Evolutionary conservation across 1,139 yeast genomes (phyloP), one percentile per base, ranked within the genome.

Genomic region (Nematodospora anomalae): DNA sequence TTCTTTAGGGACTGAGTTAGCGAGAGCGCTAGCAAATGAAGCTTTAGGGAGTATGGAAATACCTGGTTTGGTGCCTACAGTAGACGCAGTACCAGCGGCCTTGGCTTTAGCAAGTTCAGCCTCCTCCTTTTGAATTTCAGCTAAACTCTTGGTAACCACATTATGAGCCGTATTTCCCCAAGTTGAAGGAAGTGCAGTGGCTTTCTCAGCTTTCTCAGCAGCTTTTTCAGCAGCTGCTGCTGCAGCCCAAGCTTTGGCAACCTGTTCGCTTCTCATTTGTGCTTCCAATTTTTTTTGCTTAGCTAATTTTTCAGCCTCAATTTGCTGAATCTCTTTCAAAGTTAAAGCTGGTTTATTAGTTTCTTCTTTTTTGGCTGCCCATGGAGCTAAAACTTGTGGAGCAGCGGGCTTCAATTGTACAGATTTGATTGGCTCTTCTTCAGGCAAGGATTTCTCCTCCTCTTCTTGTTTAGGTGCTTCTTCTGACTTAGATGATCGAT

Each of bases 241-340:
- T 21, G 38, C 55, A 47, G 47, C 44, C 26, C 40, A 46, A 28
- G 42, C 47, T 28, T 50, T 50, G 4, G 60, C 58, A 11, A 55
- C 52, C 40, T 60, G 64, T 41, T 64, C 69, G 26, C 44, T 44
- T 40, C 57, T 63, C 23, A 53, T 36, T 45, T 64, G 66, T 6
- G 57, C 52, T 40, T 67, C 69, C 16, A 57, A 36, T 43, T 62
- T 59, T 44, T 57, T 67, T 46, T 65, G 70, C 42, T 64, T 67
- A 30, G 59, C 65, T 26, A 60, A 51, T 46, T 68, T 78, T 40
- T 74, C 78, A 30, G 81, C 82, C 53, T 84, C 94, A 42, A 80
- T 59, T 44, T 70, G 75, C 57, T 83, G 92, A 44, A 86, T 82
- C 54, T 86, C 87, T 41, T 79, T 76, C 46, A 86, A 64, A 1